phyloP scores from a whole-genome alignment of 352 stramenopile genomes.

The Phytophthora colocasiae region DNA sequence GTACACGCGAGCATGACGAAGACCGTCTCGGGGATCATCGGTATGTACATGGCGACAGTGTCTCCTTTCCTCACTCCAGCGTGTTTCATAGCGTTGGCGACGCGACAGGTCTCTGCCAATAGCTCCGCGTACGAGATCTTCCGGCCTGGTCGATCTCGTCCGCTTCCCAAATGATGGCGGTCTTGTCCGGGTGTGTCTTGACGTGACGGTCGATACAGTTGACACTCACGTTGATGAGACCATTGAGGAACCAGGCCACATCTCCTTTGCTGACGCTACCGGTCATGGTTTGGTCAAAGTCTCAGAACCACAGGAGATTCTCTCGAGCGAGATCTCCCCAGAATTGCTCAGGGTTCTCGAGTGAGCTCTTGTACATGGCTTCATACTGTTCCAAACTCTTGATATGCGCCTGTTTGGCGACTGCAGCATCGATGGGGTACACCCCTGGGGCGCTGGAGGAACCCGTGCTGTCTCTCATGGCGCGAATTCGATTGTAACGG shows the following conservation, averaged over 20 bases:
- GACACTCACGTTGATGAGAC: constrained; percentile 25
- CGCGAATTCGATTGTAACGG: constrained; percentile 21
- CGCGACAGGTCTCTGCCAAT: constrained; percentile 14
- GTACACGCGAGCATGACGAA: constrained; percentile 98
- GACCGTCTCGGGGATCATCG: constrained; percentile 73
- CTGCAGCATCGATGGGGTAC: constrained; percentile 4
- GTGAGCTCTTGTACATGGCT: constrained; percentile 16
- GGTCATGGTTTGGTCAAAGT: constrained; percentile 19
- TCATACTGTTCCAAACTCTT: constrained; percentile 19
- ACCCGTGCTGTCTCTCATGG: constrained; percentile 15
- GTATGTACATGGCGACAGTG: constrained; percentile 26
- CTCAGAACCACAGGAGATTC: constrained; percentile 18
- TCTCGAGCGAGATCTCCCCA: constrained; percentile 16
- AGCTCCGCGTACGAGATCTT: constrained; percentile 25
- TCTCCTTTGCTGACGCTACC: constrained; percentile 19
- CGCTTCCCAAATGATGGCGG: constrained; percentile 18
- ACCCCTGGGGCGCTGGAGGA: neutral
- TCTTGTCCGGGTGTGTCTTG: constrained; percentile 8
- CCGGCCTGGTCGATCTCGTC: constrained; percentile 14
- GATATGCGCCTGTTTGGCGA: constrained; percentile 12
- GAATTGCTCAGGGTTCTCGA: constrained; percentile 16
- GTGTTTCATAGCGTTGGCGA: constrained; percentile 25
- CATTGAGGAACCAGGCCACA: constrained; percentile 21
- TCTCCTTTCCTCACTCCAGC: constrained; percentile 20
- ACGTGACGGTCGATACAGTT: constrained; percentile 28